Evolutionary conservation across 2,329 filamentous ascomycete genomes (phyloP).

Genomic region (Sporothrix inflata): DNA sequence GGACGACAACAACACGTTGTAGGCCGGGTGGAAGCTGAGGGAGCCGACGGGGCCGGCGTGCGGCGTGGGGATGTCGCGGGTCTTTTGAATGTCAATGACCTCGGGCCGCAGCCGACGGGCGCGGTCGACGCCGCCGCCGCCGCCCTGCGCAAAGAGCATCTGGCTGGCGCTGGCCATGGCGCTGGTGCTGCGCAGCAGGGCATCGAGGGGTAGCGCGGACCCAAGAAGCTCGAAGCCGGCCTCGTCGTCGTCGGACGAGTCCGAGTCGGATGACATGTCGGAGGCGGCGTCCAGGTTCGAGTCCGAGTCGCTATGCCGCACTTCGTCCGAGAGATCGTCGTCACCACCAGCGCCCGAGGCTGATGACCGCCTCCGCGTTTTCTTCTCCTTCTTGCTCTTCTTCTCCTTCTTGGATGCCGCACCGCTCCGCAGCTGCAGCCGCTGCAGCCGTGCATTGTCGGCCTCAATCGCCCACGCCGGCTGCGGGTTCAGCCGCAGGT

Average conservation of each 20-base stretch:
- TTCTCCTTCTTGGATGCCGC: not conserved
- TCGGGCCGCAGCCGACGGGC: conserved; percentile 80
- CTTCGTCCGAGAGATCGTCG: conserved; percentile 35
- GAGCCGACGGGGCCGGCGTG: conserved; percentile 81
- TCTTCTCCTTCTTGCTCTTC: conserved; percentile 35
- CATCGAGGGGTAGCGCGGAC: conserved; percentile 75
- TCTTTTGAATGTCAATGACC: conserved; percentile 85
- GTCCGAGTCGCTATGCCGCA: conserved; percentile 12
- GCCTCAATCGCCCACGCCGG: conserved; percentile 62
- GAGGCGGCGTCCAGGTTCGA: conserved; percentile 18
- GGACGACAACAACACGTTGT: conserved; percentile 86
- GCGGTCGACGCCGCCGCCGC: conserved; percentile 46
- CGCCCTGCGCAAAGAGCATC: conserved; percentile 13
- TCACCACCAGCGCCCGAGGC: conserved; percentile 42
- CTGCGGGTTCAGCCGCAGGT: conserved; percentile 60
- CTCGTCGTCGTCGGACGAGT: conserved; percentile 47
- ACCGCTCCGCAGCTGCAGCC: conserved; percentile 39
- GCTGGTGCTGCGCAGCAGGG: conserved; percentile 74
- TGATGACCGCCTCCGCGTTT: conserved; percentile 50
- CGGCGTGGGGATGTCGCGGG: conserved; percentile 79
- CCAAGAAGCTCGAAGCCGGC: conserved; percentile 55
- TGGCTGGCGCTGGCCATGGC: conserved; percentile 59
- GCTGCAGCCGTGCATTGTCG: conserved; percentile 55
- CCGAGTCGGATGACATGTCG: conserved; percentile 28
- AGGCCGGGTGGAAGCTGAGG: conserved; percentile 85